Evolutionary conservation across 2,329 filamentous ascomycete genomes (phyloP).

Genomic region (Keithomyces neogunnii): DNA sequence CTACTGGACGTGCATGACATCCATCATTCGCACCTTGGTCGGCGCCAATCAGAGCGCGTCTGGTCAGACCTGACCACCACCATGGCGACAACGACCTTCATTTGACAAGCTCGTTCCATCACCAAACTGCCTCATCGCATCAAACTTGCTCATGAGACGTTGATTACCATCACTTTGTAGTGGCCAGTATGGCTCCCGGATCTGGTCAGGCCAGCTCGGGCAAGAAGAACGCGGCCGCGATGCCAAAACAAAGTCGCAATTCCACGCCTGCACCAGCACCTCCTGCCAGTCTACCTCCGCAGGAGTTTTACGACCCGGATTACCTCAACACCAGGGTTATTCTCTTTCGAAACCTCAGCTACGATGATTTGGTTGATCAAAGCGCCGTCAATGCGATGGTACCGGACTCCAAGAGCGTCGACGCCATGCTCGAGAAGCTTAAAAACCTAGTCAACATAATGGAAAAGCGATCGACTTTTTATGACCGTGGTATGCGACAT

Average conservation of each 20-base stretch:
- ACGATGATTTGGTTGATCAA: slow-evolving; percentile 63
- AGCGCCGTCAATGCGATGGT: slow-evolving; percentile 47
- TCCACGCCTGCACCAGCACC: slow-evolving; percentile 53
- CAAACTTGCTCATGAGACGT: slow-evolving; percentile 6
- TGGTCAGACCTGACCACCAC: slow-evolving; percentile 4
- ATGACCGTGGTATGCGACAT: slow-evolving; percentile 66
- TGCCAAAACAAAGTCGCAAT: slow-evolving; percentile 67
- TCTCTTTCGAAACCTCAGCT: slow-evolving; percentile 49
- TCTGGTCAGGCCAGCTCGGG: slow-evolving; percentile 54
- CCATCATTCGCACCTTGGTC: neutral
- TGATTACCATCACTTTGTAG: slow-evolving; percentile 2
- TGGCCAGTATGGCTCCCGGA: slow-evolving; percentile 43
- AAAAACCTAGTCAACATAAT: slow-evolving; percentile 57
- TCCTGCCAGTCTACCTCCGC: slow-evolving; percentile 44
- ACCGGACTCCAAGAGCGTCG: slow-evolving; percentile 55
- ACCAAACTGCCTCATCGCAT: slow-evolving; percentile 1
- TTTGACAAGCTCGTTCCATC: slow-evolving; percentile 3
- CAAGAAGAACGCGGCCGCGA: slow-evolving; percentile 54
- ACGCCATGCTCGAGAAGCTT: slow-evolving; percentile 55
- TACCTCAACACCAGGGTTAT: slow-evolving; percentile 58
- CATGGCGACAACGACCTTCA: neutral
- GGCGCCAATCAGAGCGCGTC: neutral
- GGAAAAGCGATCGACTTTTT: slow-evolving; percentile 57
- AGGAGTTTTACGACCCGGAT: slow-evolving; percentile 50
- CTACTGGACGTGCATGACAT: neutral